Percentiles rank a stretch among this genome's conserved stretches.
These are phyloP conservation scores for Epichloe amarillans DNA, from an alignment of 2,329 filamentous ascomycete genomes.

Conservation along the genomic window DNA sequence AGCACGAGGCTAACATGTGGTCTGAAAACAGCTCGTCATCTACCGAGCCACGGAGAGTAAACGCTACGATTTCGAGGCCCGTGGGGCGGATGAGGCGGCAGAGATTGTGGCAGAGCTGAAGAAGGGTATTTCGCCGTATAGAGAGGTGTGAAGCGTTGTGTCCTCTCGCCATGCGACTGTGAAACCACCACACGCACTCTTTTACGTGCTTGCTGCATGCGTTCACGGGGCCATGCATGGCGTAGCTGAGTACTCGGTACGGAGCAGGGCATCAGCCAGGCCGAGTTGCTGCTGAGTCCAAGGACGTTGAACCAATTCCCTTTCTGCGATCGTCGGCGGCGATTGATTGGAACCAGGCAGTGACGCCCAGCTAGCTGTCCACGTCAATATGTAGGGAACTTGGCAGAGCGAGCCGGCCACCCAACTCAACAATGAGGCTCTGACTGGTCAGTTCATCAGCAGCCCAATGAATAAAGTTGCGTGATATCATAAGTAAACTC, in stretches of 20 bases:
- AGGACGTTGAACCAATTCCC: no score
- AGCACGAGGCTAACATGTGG: background rate
- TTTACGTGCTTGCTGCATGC: no score
- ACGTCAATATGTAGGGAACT: no score
- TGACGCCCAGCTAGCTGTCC: no score
- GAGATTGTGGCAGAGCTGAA: slow-evolving; percentile 70
- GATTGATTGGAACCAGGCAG: no score
- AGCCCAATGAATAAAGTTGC: no score
- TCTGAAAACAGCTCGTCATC: slow-evolving; percentile 43
- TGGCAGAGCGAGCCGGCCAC: no score
- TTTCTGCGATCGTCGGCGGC: no score
- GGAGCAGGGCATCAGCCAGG: background rate
- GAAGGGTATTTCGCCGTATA: slow-evolving; percentile 57
- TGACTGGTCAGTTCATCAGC: no score
- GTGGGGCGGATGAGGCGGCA: slow-evolving; percentile 55
- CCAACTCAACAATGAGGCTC: no score
- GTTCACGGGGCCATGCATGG: background rate
- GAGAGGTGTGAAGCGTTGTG: slow-evolving; percentile 26
- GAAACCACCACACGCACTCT: no score
- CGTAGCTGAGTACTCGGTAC: background rate
- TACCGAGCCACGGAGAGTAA: slow-evolving; percentile 67
- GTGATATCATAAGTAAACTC: background rate
- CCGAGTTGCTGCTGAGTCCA: background rate
- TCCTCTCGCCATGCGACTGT: slow-evolving; percentile 11
- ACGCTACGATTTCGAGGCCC: slow-evolving; percentile 76